Evolutionary conservation across 345 rosid species (phyloP).

Genomic region (Citrus australasica): DNA sequence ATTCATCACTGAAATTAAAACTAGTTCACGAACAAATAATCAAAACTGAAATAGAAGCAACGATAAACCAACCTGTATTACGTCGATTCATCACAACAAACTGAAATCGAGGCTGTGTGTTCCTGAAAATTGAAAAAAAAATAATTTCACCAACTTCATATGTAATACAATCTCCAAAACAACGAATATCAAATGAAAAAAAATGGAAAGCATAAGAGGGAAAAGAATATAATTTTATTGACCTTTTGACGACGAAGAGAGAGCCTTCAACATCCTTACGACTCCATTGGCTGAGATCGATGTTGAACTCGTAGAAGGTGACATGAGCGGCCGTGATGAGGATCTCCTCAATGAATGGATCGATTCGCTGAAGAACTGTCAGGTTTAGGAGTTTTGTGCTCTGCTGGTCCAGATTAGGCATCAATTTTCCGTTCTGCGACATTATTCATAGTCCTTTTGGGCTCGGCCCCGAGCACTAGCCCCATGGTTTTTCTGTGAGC

Average conservation of each 20-base stretch:
- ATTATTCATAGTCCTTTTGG: conserved; percentile 17
- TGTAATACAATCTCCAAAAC: neutral
- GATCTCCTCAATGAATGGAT: conserved; percentile 84
- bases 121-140: conserved; percentile 42
- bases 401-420: conserved; percentile 89
- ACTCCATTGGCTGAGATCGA: conserved; percentile 90
- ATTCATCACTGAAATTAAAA: neutral
- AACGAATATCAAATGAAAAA: neutral
- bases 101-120: conserved; percentile 82
- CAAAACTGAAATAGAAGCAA: too few relatives aligned
- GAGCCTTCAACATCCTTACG: conserved; percentile 99
- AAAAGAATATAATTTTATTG: neutral
- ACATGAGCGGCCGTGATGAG: conserved; percentile 97
- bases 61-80: too few relatives aligned
- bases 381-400: conserved; percentile 85
- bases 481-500: neutral
- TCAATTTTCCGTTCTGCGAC: conserved; percentile 84
- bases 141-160: neutral
- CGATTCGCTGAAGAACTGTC: conserved; percentile 90
- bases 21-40: neutral
- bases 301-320: conserved; percentile 89
- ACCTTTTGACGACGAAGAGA: conserved; percentile 93
- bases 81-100: too few relatives aligned
- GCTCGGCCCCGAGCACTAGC: neutral
- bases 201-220: neutral